Evolutionary conservation across 148 eudicot genomes (phyloP).

Genomic region (Talinum fruticosum): DNA sequence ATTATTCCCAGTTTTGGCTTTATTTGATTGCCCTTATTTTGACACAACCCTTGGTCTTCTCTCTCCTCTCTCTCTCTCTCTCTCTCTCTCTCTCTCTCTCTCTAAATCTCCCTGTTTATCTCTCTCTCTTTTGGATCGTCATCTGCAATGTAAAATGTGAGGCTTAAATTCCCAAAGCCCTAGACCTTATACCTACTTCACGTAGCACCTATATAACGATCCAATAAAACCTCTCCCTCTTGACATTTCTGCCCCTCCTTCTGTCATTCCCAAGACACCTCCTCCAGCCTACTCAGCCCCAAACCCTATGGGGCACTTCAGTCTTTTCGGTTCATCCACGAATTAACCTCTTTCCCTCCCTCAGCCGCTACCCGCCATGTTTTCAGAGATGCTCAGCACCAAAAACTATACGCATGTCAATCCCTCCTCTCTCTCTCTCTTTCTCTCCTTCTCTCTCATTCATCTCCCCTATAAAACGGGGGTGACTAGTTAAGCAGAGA

Average conservation of each 20-base stretch:
- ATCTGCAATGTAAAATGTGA: conserved; percentile 17
- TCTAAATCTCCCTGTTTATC: background rate
- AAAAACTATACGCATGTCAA: conserved; percentile 74
- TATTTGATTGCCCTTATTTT: conserved; percentile 4
- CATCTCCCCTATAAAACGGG: background rate
- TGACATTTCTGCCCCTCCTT: conserved; percentile 22
- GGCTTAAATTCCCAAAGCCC: conserved; percentile 36
- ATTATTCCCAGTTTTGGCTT: background rate
- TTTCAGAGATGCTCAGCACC: conserved; percentile 68
- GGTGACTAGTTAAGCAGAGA: too few relatives aligned
- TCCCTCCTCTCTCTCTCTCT: background rate
- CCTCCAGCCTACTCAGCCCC: background rate
- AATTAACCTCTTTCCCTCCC: conserved; percentile 14
- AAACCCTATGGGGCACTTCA: conserved; percentile 23
- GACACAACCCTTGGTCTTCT: background rate
- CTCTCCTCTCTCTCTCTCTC: background rate
- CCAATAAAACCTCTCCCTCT: conserved; percentile 3
- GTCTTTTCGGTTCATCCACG: conserved; percentile 29
- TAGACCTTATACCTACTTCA: conserved; percentile 27
- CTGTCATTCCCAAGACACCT: conserved; percentile 45
- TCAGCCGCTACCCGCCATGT: conserved; percentile 71
- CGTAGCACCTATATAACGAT: conserved; percentile 24
- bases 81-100: conserved; percentile 3
- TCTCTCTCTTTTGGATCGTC: conserved; percentile 7
- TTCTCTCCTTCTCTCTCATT: background rate